A percentile compares a stretch with the other conserved stretches of the same genome.
Evolutionary conservation across 148 eudicot genomes (phyloP).

Genomic region (Polygonum aviculare): DNA sequence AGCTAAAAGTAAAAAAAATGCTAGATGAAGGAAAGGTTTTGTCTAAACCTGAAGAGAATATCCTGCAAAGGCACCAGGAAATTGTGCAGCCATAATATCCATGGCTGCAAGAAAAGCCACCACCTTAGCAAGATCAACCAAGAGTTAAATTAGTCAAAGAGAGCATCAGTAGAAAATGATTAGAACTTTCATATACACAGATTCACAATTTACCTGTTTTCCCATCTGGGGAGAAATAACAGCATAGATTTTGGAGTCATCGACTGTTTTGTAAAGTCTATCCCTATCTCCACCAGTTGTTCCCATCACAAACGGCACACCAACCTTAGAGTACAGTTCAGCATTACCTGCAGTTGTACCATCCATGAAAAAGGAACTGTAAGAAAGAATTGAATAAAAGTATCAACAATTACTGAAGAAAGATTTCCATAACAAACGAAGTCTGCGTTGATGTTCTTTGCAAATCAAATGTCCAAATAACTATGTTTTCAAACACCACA

Average conservation of each 20-base stretch:
- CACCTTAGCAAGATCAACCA: conserved; percentile 39
- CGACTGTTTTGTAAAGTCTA: conserved; percentile 61
- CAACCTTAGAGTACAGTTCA: conserved; percentile 75
- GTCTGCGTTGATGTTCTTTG: neutral
- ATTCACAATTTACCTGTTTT: conserved; percentile 52
- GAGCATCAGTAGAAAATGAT: neutral
- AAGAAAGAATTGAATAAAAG: neutral
- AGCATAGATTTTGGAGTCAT: conserved; percentile 65
- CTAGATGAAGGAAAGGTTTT: neutral
- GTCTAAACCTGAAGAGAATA: conserved; percentile 52
- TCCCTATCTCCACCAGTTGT: conserved; percentile 98
- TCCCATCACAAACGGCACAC: conserved; percentile 96
- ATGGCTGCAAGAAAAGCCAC: conserved; percentile 97
- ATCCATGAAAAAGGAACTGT: neutral
- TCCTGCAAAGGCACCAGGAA: conserved; percentile 92
- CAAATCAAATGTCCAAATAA: neutral
- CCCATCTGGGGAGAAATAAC: conserved; percentile 98
- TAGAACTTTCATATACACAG: neutral
- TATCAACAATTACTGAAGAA: neutral
- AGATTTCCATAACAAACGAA: neutral
- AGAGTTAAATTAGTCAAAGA: conserved; percentile 4
- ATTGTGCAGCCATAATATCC: conserved; percentile 89
- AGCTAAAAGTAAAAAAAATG: neutral
- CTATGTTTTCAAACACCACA: neutral
- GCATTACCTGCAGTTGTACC: conserved; percentile 57